phyloP scores from a whole-genome alignment of 306 rosid genomes.

The Canavalia gladiata region DNA sequence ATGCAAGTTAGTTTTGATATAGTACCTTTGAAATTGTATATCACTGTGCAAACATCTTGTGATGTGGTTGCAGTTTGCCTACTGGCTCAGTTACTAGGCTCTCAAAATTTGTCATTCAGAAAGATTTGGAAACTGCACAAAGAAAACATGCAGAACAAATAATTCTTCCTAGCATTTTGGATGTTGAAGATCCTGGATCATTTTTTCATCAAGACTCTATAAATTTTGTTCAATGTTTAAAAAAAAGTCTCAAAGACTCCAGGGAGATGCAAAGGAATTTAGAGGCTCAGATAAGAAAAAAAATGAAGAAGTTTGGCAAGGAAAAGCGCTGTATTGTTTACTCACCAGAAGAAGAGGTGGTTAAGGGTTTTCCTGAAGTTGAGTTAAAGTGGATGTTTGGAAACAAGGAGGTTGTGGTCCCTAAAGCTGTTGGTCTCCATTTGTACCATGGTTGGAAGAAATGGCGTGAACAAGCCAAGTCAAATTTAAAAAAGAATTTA shows the following conservation, averaged over 20 bases:
- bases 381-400: conserved; percentile 94
- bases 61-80: conserved; percentile 66
- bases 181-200: conserved; percentile 69
- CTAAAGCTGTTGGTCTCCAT: conserved; percentile 81
- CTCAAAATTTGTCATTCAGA: conserved; percentile 74
- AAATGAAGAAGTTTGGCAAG: conserved; percentile 72
- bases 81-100: conserved; percentile 65
- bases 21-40: conserved; percentile 46
- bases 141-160: conserved; percentile 77
- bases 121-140: conserved; percentile 79
- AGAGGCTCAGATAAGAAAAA: conserved; percentile 72
- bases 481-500: conserved; percentile 73
- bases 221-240: conserved; percentile 68
- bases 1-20: conserved; percentile 33
- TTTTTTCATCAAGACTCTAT: conserved; percentile 67
- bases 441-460: conserved; percentile 93
- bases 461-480: conserved; percentile 90
- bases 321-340: conserved; percentile 67
- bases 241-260: conserved; percentile 75
- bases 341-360: conserved; percentile 80
- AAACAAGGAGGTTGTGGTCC: conserved; percentile 81
- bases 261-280: conserved; percentile 72
- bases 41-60: conserved; percentile 51
- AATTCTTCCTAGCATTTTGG: conserved; percentile 79
- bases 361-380: conserved; percentile 91